Evolutionary conservation across 2,329 filamentous ascomycete genomes (phyloP).

Genomic region (Beauveria varroae): DNA sequence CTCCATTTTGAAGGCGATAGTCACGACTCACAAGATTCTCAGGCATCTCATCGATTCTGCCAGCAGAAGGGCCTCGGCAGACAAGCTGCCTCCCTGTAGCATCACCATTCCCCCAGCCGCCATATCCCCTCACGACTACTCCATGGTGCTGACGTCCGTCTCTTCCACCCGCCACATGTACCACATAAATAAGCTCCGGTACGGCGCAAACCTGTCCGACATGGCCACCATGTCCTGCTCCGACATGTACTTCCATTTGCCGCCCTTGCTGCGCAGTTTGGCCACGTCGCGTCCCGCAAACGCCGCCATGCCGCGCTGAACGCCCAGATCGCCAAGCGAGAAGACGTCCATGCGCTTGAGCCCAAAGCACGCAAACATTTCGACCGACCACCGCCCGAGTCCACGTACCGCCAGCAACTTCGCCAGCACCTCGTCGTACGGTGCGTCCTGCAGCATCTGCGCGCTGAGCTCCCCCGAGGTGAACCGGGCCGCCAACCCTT

Average conservation of each 20-base stretch:
- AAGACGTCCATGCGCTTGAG: constrained; percentile 93
- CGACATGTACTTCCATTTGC: constrained; percentile 97
- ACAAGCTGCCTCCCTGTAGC: too few species aligned
- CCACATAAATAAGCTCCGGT: constrained; percentile 94
- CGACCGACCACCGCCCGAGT: constrained; percentile 82
- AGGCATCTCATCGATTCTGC: neutral
- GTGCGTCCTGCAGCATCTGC: constrained; percentile 65
- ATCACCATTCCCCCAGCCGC: neutral
- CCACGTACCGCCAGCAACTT: constrained; percentile 80
- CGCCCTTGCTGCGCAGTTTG: constrained; percentile 71
- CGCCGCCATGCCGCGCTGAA: constrained; percentile 89
- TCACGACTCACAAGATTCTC: too few species aligned
- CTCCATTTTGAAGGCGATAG: neutral
- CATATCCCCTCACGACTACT: constrained; percentile 18
- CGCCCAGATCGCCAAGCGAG: constrained; percentile 81
- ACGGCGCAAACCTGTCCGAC: constrained; percentile 73
- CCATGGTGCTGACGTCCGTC: constrained; percentile 62
- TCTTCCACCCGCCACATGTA: constrained; percentile 90
- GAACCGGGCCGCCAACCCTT: constrained; percentile 80
- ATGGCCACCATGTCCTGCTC: constrained; percentile 87
- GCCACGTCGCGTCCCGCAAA: constrained; percentile 75
- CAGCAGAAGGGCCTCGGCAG: neutral
- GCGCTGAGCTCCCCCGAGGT: constrained; percentile 65
- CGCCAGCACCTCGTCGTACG: constrained; percentile 79
- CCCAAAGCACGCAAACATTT: constrained; percentile 98